A percentile compares a stretch with the other conserved stretches of the same genome.
phyloP scores from a whole-genome alignment of 2,329 filamentous ascomycete species.

The Arthrobotrys entomopaga region DNA sequence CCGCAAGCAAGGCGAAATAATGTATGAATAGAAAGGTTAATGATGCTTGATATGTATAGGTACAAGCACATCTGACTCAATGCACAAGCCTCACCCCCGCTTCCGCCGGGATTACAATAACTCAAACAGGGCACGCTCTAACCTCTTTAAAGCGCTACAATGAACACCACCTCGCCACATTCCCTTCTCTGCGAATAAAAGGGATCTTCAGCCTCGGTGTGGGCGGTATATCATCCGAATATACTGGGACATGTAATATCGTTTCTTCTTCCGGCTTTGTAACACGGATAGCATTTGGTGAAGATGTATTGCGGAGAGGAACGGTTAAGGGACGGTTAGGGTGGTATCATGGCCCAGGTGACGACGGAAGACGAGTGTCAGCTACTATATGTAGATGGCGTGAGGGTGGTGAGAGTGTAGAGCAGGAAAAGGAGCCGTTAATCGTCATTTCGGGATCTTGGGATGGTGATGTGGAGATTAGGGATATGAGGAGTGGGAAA shows the following conservation, averaged over 20 bases:
- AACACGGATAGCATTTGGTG: conserved; percentile 21
- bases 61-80: conserved; percentile 26
- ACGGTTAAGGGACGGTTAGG: neutral
- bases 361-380: neutral
- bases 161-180: conserved; percentile 24
- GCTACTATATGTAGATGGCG: conserved; percentile 17
- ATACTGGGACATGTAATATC: conserved; percentile 11
- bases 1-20: too few species aligned
- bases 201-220: conserved; percentile 4
- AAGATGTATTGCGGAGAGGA: neutral
- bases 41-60: neutral
- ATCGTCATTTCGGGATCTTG: conserved; percentile 5
- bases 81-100: conserved; percentile 14
- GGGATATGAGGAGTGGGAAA: conserved; percentile 3
- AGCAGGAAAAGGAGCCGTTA: conserved; percentile 6
- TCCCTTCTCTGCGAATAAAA: conserved; percentile 2
- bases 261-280: conserved; percentile 18
- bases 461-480: conserved; percentile 11
- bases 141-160: neutral
- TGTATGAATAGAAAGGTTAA: too few species aligned
- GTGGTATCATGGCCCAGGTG: neutral
- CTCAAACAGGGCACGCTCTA: conserved; percentile 18
- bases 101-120: conserved; percentile 18
- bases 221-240: conserved; percentile 6
- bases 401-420: neutral